Evolutionary conservation across 1,284 basidiomycete species (phyloP).

Genomic region (Trametes sp.): DNA sequence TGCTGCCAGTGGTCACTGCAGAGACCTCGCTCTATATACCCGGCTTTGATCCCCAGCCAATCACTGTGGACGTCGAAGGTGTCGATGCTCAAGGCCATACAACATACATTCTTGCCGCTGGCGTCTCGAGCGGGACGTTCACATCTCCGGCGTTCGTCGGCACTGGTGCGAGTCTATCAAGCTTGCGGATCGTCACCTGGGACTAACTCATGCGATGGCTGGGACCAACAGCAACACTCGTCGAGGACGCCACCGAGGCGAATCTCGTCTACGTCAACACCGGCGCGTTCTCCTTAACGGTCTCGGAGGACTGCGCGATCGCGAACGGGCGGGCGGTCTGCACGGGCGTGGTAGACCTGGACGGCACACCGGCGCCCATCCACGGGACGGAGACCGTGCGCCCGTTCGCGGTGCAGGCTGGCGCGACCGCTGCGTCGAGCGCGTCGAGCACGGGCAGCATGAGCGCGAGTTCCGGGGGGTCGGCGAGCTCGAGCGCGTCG

Average conservation of each 20-base stretch:
- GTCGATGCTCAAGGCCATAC: slow-evolving; percentile 50
- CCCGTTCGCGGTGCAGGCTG: slow-evolving; percentile 37
- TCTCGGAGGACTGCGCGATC: slow-evolving; percentile 39
- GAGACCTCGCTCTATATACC: slow-evolving; percentile 52
- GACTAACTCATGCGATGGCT: too few relatives aligned
- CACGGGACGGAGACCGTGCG: slow-evolving; percentile 32
- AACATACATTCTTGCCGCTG: slow-evolving; percentile 50
- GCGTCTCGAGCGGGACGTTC: slow-evolving; percentile 44
- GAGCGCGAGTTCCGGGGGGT: neutral
- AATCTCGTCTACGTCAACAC: slow-evolving; percentile 35
- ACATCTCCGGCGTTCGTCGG: slow-evolving; percentile 43
- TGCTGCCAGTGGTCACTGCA: slow-evolving; percentile 29
- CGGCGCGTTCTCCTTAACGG: slow-evolving; percentile 12
- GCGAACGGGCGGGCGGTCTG: slow-evolving; percentile 36
- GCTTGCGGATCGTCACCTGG: too few relatives aligned
- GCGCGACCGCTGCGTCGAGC: neutral
- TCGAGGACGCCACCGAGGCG: slow-evolving; percentile 38
- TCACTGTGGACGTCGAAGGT: slow-evolving; percentile 50
- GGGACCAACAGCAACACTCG: slow-evolving; percentile 38
- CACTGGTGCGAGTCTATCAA: slow-evolving; percentile 44
- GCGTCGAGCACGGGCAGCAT: too few relatives aligned
- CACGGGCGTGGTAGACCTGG: slow-evolving; percentile 28
- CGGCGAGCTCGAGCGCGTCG: slow-evolving; percentile 10
- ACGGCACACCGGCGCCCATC: slow-evolving; percentile 13
- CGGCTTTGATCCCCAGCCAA: slow-evolving; percentile 52